Conservation (phyloP, 768 basidiomycete genomes). For the Tricholoma sp. region DNA sequence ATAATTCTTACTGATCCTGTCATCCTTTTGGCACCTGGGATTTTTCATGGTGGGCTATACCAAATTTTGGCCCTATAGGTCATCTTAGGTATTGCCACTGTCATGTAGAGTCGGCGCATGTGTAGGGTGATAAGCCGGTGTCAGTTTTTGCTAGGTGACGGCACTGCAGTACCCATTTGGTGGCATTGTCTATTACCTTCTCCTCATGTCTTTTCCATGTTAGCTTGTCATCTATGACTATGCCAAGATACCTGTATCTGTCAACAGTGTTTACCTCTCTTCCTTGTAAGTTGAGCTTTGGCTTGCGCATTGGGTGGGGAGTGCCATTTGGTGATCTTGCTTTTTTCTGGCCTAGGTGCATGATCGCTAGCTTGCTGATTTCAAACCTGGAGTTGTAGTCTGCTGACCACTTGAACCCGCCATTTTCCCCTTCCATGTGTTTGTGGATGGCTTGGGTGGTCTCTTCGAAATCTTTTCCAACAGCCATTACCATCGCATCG, state of each 20-base stretch:
- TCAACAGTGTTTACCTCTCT: too few relatives aligned
- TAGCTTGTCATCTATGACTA: conserved; percentile 14
- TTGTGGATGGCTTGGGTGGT: not conserved
- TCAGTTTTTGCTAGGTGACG: not conserved
- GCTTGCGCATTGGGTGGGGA: not conserved
- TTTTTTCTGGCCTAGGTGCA: not conserved
- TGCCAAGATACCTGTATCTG: not conserved
- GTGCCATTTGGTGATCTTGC: not conserved
- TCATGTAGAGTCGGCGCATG: conserved; percentile 12
- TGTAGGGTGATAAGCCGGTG: conserved; percentile 8
- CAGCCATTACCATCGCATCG: not conserved
- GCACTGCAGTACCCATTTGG: not conserved
- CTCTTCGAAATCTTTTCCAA: not conserved
- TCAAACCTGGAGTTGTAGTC: conserved; percentile 15
- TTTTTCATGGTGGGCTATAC: too few relatives aligned
- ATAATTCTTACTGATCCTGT: too few relatives aligned
- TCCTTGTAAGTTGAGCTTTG: not conserved
- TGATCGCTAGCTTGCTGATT: not conserved
- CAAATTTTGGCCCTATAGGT: too few relatives aligned
- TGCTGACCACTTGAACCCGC: conserved; percentile 15
- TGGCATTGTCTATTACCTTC: conserved; percentile 7
- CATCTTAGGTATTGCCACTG: conserved; percentile 16
- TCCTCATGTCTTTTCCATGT: conserved; percentile 11
- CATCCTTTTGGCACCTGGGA: too few relatives aligned
- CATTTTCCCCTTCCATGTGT: conserved; percentile 4